Conservation (phyloP, 2,329 filamentous ascomycete genomes). For the Penicillium sp. region DNA sequence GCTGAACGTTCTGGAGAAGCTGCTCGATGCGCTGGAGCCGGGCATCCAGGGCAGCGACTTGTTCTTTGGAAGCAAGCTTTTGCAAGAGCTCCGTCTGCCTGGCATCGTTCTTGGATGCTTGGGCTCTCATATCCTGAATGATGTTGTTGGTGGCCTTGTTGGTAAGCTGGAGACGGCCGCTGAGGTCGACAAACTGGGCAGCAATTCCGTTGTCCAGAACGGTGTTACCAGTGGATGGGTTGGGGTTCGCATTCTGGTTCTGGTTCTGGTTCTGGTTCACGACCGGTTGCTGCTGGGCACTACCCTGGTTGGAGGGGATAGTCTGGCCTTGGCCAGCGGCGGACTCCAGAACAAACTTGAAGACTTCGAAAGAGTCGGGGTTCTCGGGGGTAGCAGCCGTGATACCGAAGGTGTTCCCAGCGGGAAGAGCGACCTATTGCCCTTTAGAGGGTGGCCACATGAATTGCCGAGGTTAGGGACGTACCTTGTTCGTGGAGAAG, state of each 20-base stretch:
- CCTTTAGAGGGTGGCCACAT: not conserved
- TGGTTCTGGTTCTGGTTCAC: conserved; percentile 26
- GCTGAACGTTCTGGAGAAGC: conserved; percentile 54
- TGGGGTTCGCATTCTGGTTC: conserved; percentile 20
- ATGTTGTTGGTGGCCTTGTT: conserved; percentile 64
- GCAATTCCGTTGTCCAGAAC: conserved; percentile 40
- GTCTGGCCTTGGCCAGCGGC: conserved; percentile 24
- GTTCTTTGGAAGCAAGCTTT: conserved; percentile 41
- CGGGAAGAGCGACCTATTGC: conserved; percentile 70
- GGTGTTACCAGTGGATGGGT: conserved; percentile 50
- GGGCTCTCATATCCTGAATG: conserved; percentile 55
- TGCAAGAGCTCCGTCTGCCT: conserved; percentile 56
- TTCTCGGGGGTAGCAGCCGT: conserved; percentile 87
- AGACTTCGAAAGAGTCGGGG: conserved; percentile 92
- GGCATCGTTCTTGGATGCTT: conserved; percentile 58
- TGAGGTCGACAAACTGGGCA: conserved; percentile 78
- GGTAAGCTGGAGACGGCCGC: conserved; percentile 74
- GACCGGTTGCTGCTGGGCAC: conserved; percentile 28
- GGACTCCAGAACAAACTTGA: conserved; percentile 78
- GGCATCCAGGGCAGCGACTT: conserved; percentile 47
- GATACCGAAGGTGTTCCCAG: conserved; percentile 83
- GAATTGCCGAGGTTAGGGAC: not conserved
- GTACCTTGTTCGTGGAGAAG: conserved; percentile 74
- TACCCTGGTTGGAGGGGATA: conserved; percentile 23
- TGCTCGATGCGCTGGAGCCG: conserved; percentile 60